Percentiles rank a stretch among this genome's conserved stretches.
Evolutionary conservation across 1,139 yeast species (phyloP).

Genomic region (Pichia terricola): DNA sequence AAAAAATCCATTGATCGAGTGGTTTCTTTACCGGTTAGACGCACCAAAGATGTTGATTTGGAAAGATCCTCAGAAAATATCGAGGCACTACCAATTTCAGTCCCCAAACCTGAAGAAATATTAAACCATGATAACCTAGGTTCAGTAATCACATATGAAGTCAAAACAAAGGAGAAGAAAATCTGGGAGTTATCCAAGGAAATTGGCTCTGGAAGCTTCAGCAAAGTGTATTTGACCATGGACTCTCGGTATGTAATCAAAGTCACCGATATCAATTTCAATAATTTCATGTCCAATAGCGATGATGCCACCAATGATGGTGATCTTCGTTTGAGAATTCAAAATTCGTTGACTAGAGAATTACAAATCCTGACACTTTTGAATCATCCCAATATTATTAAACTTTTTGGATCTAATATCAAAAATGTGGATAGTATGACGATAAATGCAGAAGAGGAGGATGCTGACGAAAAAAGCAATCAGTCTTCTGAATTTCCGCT

Average conservation of each 20-base stretch:
- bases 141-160: background rate
- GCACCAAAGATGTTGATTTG: background rate
- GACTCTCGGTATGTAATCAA: conserved; percentile 29
- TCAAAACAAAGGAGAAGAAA: conserved; percentile 7
- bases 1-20: conserved; percentile 12
- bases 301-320: conserved; percentile 17
- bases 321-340: conserved; percentile 41
- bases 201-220: conserved; percentile 50
- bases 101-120: background rate
- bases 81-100: background rate
- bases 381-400: conserved; percentile 35
- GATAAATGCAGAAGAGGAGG: background rate
- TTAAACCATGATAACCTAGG: background rate
- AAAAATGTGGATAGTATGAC: conserved; percentile 7
- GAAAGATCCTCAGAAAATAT: background rate
- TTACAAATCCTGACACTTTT: conserved; percentile 46
- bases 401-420: conserved; percentile 28
- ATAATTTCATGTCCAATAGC: conserved; percentile 3
- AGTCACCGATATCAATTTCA: conserved; percentile 26
- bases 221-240: conserved; percentile 33
- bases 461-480: conserved; percentile 13
- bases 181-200: conserved; percentile 29
- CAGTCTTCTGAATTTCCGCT: background rate
- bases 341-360: conserved; percentile 68
- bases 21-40: conserved; percentile 21